Evolutionary conservation across 2,329 filamentous ascomycete species (phyloP), one percentile per base, ranked within the genome.

Genomic region (Trichoderma sp.): DNA sequence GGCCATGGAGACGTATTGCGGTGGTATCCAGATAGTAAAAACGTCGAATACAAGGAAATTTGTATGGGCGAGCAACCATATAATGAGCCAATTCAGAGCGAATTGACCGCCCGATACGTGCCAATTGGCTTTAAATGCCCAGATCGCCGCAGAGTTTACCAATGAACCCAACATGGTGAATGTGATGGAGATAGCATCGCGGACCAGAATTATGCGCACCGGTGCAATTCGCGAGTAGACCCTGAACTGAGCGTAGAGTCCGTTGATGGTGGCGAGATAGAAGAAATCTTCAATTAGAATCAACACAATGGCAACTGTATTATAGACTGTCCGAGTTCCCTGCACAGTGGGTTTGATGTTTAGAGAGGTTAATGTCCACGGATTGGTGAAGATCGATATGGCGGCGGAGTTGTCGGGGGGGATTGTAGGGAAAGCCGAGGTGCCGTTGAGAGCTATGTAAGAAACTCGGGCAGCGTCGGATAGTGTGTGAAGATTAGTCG

Each of bases 211-310:
- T 57, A 75, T 75, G 34, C 71, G 72, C 4, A 15, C 15, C 0
- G 73, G 71, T 2, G 57, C 28, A 15, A 72, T 59, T 12, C 68
- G 68, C 9, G 73, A 32, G 53, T 75, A 76, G 28, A 76, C 47
- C 59, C 74, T 76, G 70, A 76, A 76, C n/a, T 73, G 58, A 7
- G 65, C 74, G 8, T 74, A 76, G 20, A 76, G 73, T 1, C 74
- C 75, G 36, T 76, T 76, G 39, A 76, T 67, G 6, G 71, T 74
- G 32, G 73, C 75, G 11, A 76, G 72, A 47, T 75, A 77, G 59
- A 76, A 77, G 63, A 76, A 76, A 17, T 76, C 73, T 28, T 77
- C 73, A 34, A 76, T 76, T 32, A 76, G 50, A n/a, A 76, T 63
- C 59, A 77, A 28, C 9, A 77, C 76, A 61, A 77, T 74, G n/a